Base-by-base conservation (phyloP, 768 basidiomycete genomes). In the Phlebiopsis gigantea region DNA sequence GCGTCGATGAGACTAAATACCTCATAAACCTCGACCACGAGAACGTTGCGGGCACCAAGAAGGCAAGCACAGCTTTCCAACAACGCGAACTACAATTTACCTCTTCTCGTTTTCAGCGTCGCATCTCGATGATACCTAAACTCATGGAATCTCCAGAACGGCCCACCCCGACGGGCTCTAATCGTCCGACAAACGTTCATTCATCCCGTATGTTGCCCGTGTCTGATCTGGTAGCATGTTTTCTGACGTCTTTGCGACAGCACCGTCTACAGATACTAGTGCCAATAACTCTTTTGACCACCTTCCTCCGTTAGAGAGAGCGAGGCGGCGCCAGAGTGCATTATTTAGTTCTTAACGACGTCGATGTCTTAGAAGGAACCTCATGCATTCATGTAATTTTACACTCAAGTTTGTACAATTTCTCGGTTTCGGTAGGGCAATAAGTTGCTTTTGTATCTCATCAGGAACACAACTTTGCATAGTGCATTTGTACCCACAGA, bases 71-170 rank as follows among this genome's bases (percentile, higher is more conserved):
- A n/a, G n/a, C n/a, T n/a, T n/a, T n/a, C n/a, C n/a, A n/a, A n/a
- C n/a, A n/a, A n/a, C n/a, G n/a, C n/a, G n/a, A n/a, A n/a, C n/a
- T n/a, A n/a, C n/a, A n/a, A n/a, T n/a, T n/a, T n/a, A n/a, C n/a
- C n/a, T n/a, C n/a, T n/a, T n/a, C n/a, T n/a, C n/a, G n/a, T n/a
- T n/a, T n/a, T 21, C 62, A 90, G 87, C 84, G 87, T 22, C 85
- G 88, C 21, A 81, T 84, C 48, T 88, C 90, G 3, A 83, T 87
- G 77, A 69, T 90, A 45, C 88, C 89, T 0, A 85, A 81, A 61
- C 73, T 85, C 12, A 57, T 60, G 26, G 44, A 57, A n/a, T 49
- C 46, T n/a, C 49, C 45, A 25, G 57, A 59, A 17, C 63, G 57
- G 4, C 31, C 55, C 24, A 43, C 26, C 41, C 5, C 41, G 26